Conservation (phyloP, 73 alveolate species). For the Halteria grandinella region DNA sequence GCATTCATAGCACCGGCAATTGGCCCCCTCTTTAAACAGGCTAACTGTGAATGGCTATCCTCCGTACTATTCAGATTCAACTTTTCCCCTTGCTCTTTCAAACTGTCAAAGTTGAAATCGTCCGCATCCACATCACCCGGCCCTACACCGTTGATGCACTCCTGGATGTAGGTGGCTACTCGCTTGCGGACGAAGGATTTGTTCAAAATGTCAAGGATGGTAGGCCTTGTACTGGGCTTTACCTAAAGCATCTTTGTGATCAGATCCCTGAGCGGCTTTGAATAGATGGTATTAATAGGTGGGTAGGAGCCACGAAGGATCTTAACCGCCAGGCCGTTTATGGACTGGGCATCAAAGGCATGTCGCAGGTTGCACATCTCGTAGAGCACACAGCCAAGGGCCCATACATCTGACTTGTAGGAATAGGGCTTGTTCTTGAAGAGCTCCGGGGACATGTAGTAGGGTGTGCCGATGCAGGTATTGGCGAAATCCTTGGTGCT, state of each 20-base stretch:
- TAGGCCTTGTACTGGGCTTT: constrained; percentile 94
- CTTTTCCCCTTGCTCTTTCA: constrained; percentile 94
- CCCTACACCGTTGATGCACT: constrained; percentile 81
- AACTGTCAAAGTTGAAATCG: constrained; percentile 87
- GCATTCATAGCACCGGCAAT: constrained; percentile 43
- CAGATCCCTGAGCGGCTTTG: constrained; percentile 90
- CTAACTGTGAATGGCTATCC: background rate
- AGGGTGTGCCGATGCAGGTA: constrained; percentile 97
- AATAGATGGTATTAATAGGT: constrained; percentile 87
- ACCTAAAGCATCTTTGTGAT: constrained; percentile 91
- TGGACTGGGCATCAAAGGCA: constrained; percentile 98
- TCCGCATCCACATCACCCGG: constrained; percentile 90
- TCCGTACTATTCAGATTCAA: constrained; percentile 20
- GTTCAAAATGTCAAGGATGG: constrained; percentile 92
- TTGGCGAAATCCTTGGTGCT: constrained; percentile 97
- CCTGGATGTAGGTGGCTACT: constrained; percentile 85
- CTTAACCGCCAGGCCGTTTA: constrained; percentile 98
- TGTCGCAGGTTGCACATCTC: constrained; percentile 97
- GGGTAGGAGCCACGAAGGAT: constrained; percentile 96
- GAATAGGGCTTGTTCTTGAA: constrained; percentile 96
- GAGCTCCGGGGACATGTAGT: constrained; percentile 99
- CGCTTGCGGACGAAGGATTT: constrained; percentile 89
- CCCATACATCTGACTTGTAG: constrained; percentile 98
- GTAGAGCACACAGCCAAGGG: constrained; percentile 97
- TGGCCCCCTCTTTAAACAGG: too few species aligned